Base-by-base conservation (phyloP, 768 basidiomycete species). In the Psilocybe cubensis region DNA sequence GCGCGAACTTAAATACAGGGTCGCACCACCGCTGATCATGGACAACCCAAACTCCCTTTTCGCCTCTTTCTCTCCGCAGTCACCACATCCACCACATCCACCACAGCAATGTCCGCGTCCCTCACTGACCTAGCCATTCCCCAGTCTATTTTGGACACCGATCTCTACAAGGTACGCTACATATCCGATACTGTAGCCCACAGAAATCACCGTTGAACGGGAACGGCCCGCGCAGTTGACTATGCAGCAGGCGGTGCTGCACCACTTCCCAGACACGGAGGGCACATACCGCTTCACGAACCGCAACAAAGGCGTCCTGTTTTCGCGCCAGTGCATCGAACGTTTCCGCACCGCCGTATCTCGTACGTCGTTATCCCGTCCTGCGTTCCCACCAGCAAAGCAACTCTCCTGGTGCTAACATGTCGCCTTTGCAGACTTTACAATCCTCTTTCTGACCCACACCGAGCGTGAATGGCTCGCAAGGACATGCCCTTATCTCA, bases 211-310 rank as follows among this genome's bases (percentile, higher is more conserved):
- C 23, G 35, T 14, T 24, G 18, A 28, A 35, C 17, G 18, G 40
- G n/a, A 18, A 24, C 41, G 51, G 25, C n/a, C 52, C 56, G 47
- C 29, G 24, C 57, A 96, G 93, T 78, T 97, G 45, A 92, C 94
- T 0, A 98, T 97, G 96, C 96, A 98, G 75, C 91, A 96, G 73
- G 94, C 94, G 0, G 86, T 98, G 21, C 65, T 88, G 55, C 79
- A 83, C 20, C 86, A 88, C 59, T 96, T 94, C 66, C 89, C 88
- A n/a, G 74, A 85, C 42, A 80, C 83, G 1, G 67, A 78, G n/a
- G 87, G 85, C 5, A 82, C 82, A 2, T 94, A 96, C 70, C 82
- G 81, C 35, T 96, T 96, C 72, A 93, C 86, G 1, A 90, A 95
- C 69, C 87, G 95, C 57, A 83, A 85, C 63, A 76, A 79, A 35